Evolutionary conservation across 371 early-diverging fungal genomes (phyloP), one percentile per base, ranked within the genome.

Genomic region (Chytridium lagenaria): DNA sequence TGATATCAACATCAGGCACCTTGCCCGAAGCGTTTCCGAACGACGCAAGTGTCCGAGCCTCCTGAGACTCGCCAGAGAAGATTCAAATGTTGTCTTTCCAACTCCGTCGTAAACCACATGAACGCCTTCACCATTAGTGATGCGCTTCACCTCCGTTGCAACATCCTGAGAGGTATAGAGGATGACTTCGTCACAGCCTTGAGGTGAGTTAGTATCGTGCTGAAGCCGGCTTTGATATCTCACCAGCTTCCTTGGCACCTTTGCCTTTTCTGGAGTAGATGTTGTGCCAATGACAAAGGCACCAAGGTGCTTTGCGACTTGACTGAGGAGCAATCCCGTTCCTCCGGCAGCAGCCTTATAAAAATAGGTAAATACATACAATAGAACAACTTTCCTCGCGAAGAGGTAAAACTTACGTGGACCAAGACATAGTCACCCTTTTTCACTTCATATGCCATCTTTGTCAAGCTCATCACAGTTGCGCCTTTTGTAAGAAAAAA

Each of bases 21-120:
- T 87, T 85, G 16, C 98, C 97, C 38, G 92, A 91, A 0, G 96
- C 94, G 75, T 96, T 96, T 50, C 98, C 98, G 83, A 95, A 98
- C n/a, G 91, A 91, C 57, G 95, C 85, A 76, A 96, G 63, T 1
- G 88, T 87, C 97, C 98, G 16, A 92, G 82, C n/a, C 90, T 86
- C n/a, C 90, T 87, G 19, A 93, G 79, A 34, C 85, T 88, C 26
- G 87, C 86, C 31, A 96, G 77, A 12, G 92, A 91, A 1, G 78
- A 84, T 44, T 94, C 93, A 78, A 92, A 98, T 0, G 97, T 95
- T 3, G 88, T 80, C 71, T 92, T 92, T 33, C 98, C 98, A 22
- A 98, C 94, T 59, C 96, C 95, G 79, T 98, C 98, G 74, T 88
- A 91, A 23, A 95, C 95, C 23, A 89, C 96, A 50, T 94, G 89